Evolutionary conservation across 1,139 yeast species (phyloP), one percentile per base, ranked within the genome.

Genomic region (Zygosaccharomyces pseudobailii): DNA sequence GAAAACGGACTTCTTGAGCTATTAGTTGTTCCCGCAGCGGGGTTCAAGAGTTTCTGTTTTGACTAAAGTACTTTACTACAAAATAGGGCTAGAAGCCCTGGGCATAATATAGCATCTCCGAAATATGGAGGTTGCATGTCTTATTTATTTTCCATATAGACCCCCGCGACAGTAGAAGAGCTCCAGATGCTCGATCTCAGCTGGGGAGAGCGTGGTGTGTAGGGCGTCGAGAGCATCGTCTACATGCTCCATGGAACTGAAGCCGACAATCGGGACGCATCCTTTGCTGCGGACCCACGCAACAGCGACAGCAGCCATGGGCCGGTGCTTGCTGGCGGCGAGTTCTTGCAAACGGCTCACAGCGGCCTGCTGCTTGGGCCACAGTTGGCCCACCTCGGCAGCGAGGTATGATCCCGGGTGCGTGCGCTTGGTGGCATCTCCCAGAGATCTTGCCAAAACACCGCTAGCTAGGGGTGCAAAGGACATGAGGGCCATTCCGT

Each of bases 271-370:
- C 2, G 84, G 83, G 33, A 58, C 48, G 7, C 68, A 58, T 5
- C 83, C 84, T 58, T 80, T 80, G 37, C 68, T 50, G 7, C 79
- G 50, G 3, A 71, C 70, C 83, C 84, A 82, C 3, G 82, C 79
- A 8, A 75, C 69, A 3, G 84, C 71, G 10, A 81, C 62, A 19
- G 67, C 67, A 0, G 83, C 79, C 84, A 80, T 80, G 6, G 75
- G 61, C 20, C 69, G 71, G 13, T 62, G 65, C 40, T 67, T 62
- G 53, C 73, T 73, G 53, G 68, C 66, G 10, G 85, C 73, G 3
- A 82, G 34, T 52, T 73, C 71, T 58, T 80, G 82, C 13, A 82
- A 80, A 23, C 85, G 65, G 10, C 60, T 56, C 42, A 80, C 63
- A 43, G 79, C 76, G 25, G 63, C 71, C 38, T 57, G 54, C 41